Evolutionary conservation across 306 rosid genomes (phyloP).

Genomic region (Fragaria iinumae): DNA sequence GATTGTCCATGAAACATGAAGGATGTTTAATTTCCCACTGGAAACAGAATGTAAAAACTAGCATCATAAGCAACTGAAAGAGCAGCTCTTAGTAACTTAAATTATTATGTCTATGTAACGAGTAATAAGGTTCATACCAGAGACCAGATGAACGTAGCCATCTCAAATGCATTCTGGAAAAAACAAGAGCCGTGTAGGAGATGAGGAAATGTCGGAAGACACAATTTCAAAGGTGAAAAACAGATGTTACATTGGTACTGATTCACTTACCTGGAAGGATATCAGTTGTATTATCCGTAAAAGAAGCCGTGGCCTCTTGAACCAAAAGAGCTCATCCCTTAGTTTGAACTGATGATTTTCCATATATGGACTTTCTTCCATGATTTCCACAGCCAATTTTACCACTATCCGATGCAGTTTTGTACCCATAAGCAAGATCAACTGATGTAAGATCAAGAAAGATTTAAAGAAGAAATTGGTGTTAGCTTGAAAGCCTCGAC

Average conservation of each 20-base stretch:
- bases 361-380: conserved; percentile 40
- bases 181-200: conserved; percentile 17
- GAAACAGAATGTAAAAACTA: conserved; percentile 11
- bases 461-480: background rate
- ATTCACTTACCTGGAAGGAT: conserved; percentile 65
- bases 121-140: conserved; percentile 54
- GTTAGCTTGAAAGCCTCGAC: conserved; percentile 4
- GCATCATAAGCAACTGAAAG: conserved; percentile 2
- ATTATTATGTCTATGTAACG: background rate
- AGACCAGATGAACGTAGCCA: conserved; percentile 94
- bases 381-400: conserved; percentile 78
- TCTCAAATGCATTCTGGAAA: conserved; percentile 89
- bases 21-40: conserved; percentile 86
- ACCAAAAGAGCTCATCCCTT: conserved; percentile 92
- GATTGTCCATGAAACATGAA: conserved; percentile 86
- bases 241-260: background rate
- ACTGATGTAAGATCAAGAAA: conserved; percentile 35
- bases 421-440: conserved; percentile 79
- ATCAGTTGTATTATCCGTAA: conserved; percentile 67
- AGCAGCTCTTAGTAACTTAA: background rate
- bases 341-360: conserved; percentile 49
- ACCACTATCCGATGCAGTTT: conserved; percentile 85
- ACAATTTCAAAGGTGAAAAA: conserved; percentile 9
- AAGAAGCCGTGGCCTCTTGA: conserved; percentile 78
- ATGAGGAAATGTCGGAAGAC: background rate